phyloP scores from a whole-genome alignment of 176 grass and related monocot species.

The Poa annua region DNA sequence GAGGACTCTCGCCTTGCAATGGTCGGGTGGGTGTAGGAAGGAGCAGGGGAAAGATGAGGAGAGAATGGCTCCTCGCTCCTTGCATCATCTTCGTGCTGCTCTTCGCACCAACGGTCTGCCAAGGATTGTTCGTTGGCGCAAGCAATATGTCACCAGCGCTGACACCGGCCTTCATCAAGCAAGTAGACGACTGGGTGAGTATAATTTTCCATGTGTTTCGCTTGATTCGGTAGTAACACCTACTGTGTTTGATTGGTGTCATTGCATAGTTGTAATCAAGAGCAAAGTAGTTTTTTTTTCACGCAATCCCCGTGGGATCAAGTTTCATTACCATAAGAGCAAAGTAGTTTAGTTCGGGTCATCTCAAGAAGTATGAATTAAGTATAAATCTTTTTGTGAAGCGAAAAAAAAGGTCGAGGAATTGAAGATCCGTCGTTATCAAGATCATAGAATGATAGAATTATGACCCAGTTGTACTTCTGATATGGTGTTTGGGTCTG shows the following conservation, averaged over 20 bases:
- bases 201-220: background rate
- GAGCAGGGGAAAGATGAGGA: conserved; percentile 32
- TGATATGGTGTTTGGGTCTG: conserved; percentile 27
- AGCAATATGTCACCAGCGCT: conserved; percentile 17
- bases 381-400: background rate
- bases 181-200: conserved; percentile 54
- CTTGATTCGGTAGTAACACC: background rate
- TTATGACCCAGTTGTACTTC: background rate
- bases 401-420: background rate
- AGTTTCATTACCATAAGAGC: background rate
- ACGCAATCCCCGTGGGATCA: too few relatives aligned
- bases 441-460: conserved; percentile 19
- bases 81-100: conserved; percentile 45
- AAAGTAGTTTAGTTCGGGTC: conserved; percentile 10
- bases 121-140: conserved; percentile 33
- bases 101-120: background rate
- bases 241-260: background rate
- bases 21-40: conserved; percentile 37
- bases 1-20: conserved; percentile 1
- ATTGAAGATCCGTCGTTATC: background rate
- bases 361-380: background rate
- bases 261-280: background rate
- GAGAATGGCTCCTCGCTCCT: conserved; percentile 32
- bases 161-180: conserved; percentile 35
- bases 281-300: background rate